Percentiles rank a stretch among this genome's conserved stretches.
Evolutionary conservation across 179 eudicot species (phyloP).

Genomic region (Silene noctiflora): DNA sequence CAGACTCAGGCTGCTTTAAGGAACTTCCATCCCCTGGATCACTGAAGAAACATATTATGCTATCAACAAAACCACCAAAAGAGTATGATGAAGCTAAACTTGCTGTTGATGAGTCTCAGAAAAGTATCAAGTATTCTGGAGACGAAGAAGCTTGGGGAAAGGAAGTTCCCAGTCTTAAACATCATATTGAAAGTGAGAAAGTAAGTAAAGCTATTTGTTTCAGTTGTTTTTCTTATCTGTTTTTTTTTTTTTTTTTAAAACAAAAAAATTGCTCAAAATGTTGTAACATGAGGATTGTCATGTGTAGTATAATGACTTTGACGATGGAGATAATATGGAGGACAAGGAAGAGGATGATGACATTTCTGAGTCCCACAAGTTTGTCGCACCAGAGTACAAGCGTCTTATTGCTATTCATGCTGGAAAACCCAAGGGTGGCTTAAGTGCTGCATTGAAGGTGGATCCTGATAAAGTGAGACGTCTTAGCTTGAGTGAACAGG

Average conservation of each 20-base stretch:
- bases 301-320: conserved; percentile 42
- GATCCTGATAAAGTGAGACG: conserved; percentile 85
- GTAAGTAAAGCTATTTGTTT: conserved; percentile 28
- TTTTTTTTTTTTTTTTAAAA: not conserved
- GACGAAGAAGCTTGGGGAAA: conserved; percentile 69
- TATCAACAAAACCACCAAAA: conserved; percentile 94
- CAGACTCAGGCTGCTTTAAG: conserved; percentile 53
- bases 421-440: conserved; percentile 92
- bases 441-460: conserved; percentile 60
- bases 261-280: not conserved
- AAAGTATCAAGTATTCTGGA: conserved; percentile 33
- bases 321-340: conserved; percentile 39
- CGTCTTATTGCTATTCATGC: conserved; percentile 89
- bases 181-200: conserved; percentile 35
- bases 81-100: conserved; percentile 64
- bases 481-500: conserved; percentile 90
- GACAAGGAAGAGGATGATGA: conserved; percentile 50
- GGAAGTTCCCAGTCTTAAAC: conserved; percentile 40
- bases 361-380: conserved; percentile 37
- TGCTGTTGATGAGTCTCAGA: conserved; percentile 35
- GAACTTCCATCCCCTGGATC: conserved; percentile 81
- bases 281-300: not conserved
- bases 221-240: not conserved
- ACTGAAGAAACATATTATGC: conserved; percentile 55
- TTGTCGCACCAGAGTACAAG: conserved; percentile 63